These are phyloP conservation scores for Microcyclospora tardicrescens DNA, from an alignment of 2,329 filamentous ascomycete genomes.

Conservation along the genomic window DNA sequence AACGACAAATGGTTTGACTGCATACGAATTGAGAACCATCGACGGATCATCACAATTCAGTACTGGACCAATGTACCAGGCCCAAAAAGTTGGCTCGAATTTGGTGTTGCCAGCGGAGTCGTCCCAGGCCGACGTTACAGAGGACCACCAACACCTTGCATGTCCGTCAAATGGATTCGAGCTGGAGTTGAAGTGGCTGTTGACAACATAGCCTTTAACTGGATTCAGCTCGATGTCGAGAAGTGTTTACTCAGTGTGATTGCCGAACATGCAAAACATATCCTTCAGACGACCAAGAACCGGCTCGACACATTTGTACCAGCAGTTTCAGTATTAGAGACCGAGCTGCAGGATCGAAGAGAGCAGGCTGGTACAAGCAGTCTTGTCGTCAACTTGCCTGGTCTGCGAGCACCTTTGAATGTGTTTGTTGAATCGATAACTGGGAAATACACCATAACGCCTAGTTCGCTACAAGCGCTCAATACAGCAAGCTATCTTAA, in stretches of 20 bases:
- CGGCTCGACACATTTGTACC: conserved; percentile 33
- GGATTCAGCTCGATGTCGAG: conserved; percentile 58
- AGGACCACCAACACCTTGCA: conserved; percentile 17
- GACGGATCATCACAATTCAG: conserved; percentile 72
- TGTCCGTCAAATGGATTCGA: conserved; percentile 70
- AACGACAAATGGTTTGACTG: conserved; percentile 65
- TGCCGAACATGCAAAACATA: conserved; percentile 49
- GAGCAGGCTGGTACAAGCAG: conserved; percentile 23
- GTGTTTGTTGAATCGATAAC: conserved; percentile 65
- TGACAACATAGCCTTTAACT: conserved; percentile 52
- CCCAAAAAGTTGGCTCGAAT: conserved; percentile 78
- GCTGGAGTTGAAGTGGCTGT: conserved; percentile 63
- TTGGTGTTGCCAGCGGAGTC: conserved; percentile 60
- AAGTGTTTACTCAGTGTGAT: conserved; percentile 60
- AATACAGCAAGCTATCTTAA: conserved; percentile 55
- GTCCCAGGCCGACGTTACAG: conserved; percentile 19
- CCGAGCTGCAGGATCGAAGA: conserved; percentile 39
- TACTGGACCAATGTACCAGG: conserved; percentile 69
- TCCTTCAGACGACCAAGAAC: neutral
- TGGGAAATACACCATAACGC: conserved; percentile 60
- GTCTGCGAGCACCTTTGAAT: conserved; percentile 41
- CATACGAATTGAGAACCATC: conserved; percentile 63
- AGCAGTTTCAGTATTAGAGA: conserved; percentile 43
- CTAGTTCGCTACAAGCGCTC: conserved; percentile 29
- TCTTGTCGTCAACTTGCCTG: conserved; percentile 57